Evolutionary conservation across 2,329 filamentous ascomycete species (phyloP), one percentile per base, ranked within the genome.

Genomic region (Lecanicillium sp.): DNA sequence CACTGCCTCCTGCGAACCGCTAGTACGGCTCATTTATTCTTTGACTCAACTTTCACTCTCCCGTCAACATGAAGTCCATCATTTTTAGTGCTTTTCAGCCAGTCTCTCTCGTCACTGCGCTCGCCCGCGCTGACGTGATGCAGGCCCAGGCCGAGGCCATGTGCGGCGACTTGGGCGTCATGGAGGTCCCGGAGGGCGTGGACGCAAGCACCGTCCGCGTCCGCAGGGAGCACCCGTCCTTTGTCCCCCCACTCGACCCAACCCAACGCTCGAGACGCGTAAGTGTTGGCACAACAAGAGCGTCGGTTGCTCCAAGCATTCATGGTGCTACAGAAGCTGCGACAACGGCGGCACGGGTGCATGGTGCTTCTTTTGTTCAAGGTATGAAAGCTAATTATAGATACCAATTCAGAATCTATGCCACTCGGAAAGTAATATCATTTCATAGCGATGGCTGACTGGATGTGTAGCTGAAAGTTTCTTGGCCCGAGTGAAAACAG

Each of bases 151-250:
- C 41, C 20, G 41, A 35, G 21, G 30, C 41, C 11, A 12, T 35
- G 17, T 44, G 41, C 20, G 41, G 41, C 15, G 41, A 21, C 29
- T 15, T 44, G 11, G 41, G 41, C 14, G 41, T 44, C n/a, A 44
- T 44, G 41, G 19, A 24, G 3, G 41, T 44, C 3, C 41, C 41
- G 5, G 41, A 35, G 17, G 41, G 41, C 32, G 20, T 27, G 9
- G 32, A 44, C 29, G 15, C 41, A 10, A 15, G 23, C 41, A n/a
- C n/a, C 9, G 41, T 44, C 12, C 41, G 41, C 29, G 14, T 23
- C 4, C 35, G 41, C 41, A 23, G 15, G n/a, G 41, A 44, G 29
- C 41, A 44, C 24, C 41, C 41, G 35, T 20, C 35, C n/a, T n/a
- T 7, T 5, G 8, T 20, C 4, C 5, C 6, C 5, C 8, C 36